A percentile compares a stretch with the other conserved stretches of the same genome.
phyloP scores from a whole-genome alignment of 2,329 filamentous ascomycete genomes.

The Diplocarpon mali region DNA sequence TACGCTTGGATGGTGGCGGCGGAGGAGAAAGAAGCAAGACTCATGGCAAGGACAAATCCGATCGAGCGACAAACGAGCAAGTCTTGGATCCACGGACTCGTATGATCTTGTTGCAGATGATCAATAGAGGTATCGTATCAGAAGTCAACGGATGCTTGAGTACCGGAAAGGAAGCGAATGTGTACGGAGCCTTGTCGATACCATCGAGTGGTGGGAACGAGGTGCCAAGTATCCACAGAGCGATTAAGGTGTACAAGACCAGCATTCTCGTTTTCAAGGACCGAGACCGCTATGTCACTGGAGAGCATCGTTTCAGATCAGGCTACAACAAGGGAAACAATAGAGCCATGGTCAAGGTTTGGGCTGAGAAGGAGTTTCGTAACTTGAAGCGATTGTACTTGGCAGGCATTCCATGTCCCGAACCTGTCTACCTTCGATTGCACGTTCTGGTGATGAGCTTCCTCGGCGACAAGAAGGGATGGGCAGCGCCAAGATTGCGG shows the following conservation, averaged over 20 bases:
- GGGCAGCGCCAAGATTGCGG: constrained; percentile 77
- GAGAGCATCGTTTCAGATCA: constrained; percentile 82
- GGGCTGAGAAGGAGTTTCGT: constrained; percentile 97
- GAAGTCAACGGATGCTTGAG: constrained; percentile 93
- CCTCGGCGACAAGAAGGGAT: constrained; percentile 75
- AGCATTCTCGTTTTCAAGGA: constrained; percentile 97
- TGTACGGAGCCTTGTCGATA: constrained; percentile 75
- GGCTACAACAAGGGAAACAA: constrained; percentile 93
- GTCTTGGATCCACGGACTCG: constrained; percentile 88
- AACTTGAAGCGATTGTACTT: constrained; percentile 78
- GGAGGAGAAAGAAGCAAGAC: constrained; percentile 41
- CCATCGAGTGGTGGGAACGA: constrained; percentile 40
- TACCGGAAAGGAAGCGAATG: constrained; percentile 96
- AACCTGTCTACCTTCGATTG: constrained; percentile 79
- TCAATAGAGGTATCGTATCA: constrained; percentile 79
- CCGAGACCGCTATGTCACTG: constrained; percentile 87
- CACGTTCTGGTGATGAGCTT: constrained; percentile 95
- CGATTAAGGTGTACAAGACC: constrained; percentile 99
- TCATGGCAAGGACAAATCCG: constrained; percentile 73
- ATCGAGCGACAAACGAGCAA: constrained; percentile 88
- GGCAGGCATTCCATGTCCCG: constrained; percentile 80
- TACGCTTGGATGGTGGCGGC: constrained; percentile 59
- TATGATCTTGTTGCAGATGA: constrained; percentile 92
- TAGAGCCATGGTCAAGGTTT: constrained; percentile 93
- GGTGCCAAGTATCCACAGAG: constrained; percentile 54